These are phyloP conservation scores for Teratosphaeria epicoccoides DNA, from an alignment of 2,329 filamentous ascomycete genomes.

Conservation along the genomic window DNA sequence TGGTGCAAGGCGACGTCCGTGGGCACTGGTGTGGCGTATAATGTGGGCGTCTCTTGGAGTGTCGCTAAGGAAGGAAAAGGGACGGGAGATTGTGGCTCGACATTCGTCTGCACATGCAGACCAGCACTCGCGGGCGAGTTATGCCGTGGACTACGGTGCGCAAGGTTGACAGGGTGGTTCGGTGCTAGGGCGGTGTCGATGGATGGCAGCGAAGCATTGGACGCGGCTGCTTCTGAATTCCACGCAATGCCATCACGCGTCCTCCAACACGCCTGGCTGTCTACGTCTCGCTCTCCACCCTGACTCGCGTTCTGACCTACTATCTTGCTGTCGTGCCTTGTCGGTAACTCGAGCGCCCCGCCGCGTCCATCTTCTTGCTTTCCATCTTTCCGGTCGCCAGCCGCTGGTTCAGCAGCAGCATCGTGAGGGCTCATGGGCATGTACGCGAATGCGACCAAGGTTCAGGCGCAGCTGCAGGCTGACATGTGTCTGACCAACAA, in stretches of 20 bases:
- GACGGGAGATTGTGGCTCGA: not conserved
- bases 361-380: not conserved
- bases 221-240: not conserved
- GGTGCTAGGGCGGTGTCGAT: slow-evolving; percentile 3
- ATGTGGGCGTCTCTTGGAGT: slow-evolving; percentile 17
- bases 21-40: slow-evolving; percentile 23
- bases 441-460: not conserved
- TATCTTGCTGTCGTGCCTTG: not conserved
- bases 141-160: slow-evolving; percentile 6
- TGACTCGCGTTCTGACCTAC: not conserved
- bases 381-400: not conserved
- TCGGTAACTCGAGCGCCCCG: not conserved
- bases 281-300: not conserved
- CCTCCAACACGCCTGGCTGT: not conserved
- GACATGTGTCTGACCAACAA: not conserved
- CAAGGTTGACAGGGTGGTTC: slow-evolving; percentile 1
- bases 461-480: not conserved
- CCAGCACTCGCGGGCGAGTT: slow-evolving; percentile 3
- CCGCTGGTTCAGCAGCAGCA: not conserved
- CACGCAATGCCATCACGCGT: not conserved
- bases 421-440: not conserved
- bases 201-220: slow-evolving; percentile 2
- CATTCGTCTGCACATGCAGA: slow-evolving; percentile 6
- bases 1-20: slow-evolving; percentile 25
- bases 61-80: slow-evolving; percentile 1